Conservation (phyloP, 176 grass and related monocot species). For the Raddia distichophylla region DNA sequence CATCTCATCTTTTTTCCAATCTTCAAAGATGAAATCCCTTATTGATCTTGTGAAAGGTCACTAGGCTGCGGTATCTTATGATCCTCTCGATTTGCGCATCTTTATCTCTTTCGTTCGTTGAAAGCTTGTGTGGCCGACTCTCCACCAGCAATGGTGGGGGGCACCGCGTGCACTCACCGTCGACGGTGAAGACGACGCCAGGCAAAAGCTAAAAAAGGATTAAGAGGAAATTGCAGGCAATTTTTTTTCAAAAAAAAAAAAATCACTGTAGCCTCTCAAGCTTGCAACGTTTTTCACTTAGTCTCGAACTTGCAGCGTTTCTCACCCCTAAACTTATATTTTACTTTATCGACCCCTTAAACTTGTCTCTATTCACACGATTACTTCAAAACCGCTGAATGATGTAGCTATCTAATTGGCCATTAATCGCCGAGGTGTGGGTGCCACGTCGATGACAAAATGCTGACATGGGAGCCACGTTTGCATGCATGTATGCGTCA, state of each 20-base stretch:
- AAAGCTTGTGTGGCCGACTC: slow-evolving; percentile 40
- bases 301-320: too few relatives aligned
- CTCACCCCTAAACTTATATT: too few relatives aligned
- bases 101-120: not conserved
- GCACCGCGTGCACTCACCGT: not conserved
- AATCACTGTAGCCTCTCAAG: too few relatives aligned
- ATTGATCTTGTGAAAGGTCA: slow-evolving; percentile 13
- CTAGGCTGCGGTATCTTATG: slow-evolving; percentile 12
- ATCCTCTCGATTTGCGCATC: slow-evolving; percentile 45
- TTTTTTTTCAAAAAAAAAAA: too few relatives aligned
- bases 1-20: slow-evolving; percentile 13
- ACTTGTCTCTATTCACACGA: too few relatives aligned
- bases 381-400: too few relatives aligned
- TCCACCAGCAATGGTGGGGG: slow-evolving; percentile 43
- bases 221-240: too few relatives aligned
- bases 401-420: too few relatives aligned
- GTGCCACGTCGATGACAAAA: too few relatives aligned
- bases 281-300: too few relatives aligned
- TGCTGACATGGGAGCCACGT: slow-evolving; percentile 21
- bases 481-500: not conserved
- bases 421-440: too few relatives aligned
- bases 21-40: not conserved
- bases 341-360: too few relatives aligned
- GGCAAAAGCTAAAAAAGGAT: not conserved
- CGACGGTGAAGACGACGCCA: slow-evolving; percentile 13